Evolutionary conservation across 768 basidiomycete genomes (phyloP).

Genomic region (Boletus reticuloceps): DNA sequence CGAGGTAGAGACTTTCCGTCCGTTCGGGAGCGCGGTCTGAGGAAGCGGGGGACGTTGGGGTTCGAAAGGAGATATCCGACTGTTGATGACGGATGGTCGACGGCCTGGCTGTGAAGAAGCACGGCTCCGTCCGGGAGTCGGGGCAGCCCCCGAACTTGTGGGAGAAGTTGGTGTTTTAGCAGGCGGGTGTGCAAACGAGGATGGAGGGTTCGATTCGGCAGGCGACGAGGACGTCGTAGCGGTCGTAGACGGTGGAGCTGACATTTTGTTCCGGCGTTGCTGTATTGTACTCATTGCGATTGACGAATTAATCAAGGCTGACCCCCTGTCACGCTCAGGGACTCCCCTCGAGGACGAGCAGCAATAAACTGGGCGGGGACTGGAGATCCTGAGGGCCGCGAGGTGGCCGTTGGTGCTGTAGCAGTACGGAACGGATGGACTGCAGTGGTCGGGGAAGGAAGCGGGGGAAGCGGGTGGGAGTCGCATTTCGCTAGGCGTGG

Average conservation of each 20-base stretch:
- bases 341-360: conserved; percentile 54
- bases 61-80: conserved; percentile 52
- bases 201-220: conserved; percentile 37
- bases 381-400: conserved; percentile 50
- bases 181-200: conserved; percentile 32
- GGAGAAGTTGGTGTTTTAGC: conserved; percentile 38
- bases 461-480: conserved; percentile 65
- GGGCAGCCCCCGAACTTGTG: conserved; percentile 34
- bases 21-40: conserved; percentile 36
- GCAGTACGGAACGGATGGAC: conserved; percentile 30
- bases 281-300: conserved; percentile 64
- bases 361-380: conserved; percentile 37
- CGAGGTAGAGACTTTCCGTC: conserved; percentile 62
- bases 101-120: conserved; percentile 79
- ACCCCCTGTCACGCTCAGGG: conserved; percentile 39
- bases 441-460: conserved; percentile 48
- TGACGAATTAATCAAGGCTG: conserved; percentile 56
- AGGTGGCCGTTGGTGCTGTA: conserved; percentile 14
- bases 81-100: conserved; percentile 56
- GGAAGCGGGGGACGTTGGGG: conserved; percentile 52
- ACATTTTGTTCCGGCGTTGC: conserved; percentile 64
- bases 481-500: conserved; percentile 46
- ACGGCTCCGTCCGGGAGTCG: conserved; percentile 49
- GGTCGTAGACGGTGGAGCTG: conserved; percentile 49
- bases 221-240: conserved; percentile 30